Evolutionary conservation across 495 filamentous ascomycete genomes (phyloP), one percentile per base, ranked within the genome.

Genomic region (Talaromyces thailandensis): DNA sequence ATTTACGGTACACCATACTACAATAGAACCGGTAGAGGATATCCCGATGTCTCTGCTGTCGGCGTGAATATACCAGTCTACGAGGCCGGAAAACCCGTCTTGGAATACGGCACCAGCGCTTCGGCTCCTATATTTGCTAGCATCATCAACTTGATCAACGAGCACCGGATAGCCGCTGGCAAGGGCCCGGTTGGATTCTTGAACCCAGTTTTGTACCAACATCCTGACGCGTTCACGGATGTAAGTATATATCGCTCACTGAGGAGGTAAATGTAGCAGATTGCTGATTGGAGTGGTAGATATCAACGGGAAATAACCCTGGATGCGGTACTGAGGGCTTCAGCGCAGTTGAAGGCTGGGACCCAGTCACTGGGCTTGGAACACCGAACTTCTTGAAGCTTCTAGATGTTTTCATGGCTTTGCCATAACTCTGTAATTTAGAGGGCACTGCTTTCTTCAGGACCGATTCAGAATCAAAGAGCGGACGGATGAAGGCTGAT

Each of bases 21-120:
- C 68, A 79, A 88, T 69, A 71, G 71, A 18, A 68, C 70, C 3
- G 88, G 88, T 0, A 81, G 89, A 7, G 90, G 82, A 4, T 85
- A 87, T 64, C 90, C 90, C 0, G 90, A 93, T 66, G 81, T 93
- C 57, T 79, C 77, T 12, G 78, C 82, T n/a, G 56, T 68, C 40
- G 67, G 70, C 14, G 57, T 61, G 21, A 67, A 71, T 59, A 66
- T 70, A 62, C 53, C 64, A 53, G 62, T 67, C n/a, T 57, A 65
- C 56, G 61, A 64, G 16, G 60, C 67, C 40, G 67, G 69, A 0
- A 24, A 45, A 5, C 51, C 64, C 8, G 57, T 37, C 9, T 50
- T 67, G 21, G 65, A 67, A 21, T 60, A 31, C 6, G 58, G 58
- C 35, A 60, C 58, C 58, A 40, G 73, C 11, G 58, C 58, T 21